Conservation (phyloP, 495 filamentous ascomycete species). For the Pseudomonodictys pantanalensis region DNA sequence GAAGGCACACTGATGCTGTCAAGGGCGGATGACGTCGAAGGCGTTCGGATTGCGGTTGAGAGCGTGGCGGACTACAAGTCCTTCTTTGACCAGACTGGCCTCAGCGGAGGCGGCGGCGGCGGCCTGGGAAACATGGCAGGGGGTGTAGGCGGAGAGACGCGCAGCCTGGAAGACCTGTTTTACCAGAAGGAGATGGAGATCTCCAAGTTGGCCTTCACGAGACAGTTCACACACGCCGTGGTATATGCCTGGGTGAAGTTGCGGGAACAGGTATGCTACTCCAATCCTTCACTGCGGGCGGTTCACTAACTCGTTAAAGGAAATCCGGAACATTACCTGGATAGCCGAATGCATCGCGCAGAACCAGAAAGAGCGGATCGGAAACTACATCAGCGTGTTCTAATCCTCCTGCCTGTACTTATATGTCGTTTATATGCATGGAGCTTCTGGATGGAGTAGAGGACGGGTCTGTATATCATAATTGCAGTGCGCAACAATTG, state of each 20-base stretch:
- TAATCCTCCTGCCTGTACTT: conserved; percentile 37
- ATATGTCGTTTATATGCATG: conserved; percentile 1
- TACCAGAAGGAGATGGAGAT: conserved; percentile 99
- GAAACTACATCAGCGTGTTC: conserved; percentile 98
- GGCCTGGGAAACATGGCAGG: conserved; percentile 81
- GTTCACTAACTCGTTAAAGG: conserved; percentile 50
- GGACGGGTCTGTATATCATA: conserved; percentile 16
- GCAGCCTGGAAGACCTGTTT: conserved; percentile 94
- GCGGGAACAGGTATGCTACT: conserved; percentile 79
- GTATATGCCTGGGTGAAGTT: conserved; percentile 98
- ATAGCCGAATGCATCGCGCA: conserved; percentile 99
- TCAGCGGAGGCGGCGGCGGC: conserved; percentile 65
- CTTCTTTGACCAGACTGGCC: conserved; percentile 89
- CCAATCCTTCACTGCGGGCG: background rate
- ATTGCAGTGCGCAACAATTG: too few species aligned
- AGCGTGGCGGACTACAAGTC: conserved; percentile 86
- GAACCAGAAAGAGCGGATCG: conserved; percentile 98
- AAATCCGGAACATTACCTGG: conserved; percentile 99
- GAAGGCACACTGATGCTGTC: conserved; percentile 94
- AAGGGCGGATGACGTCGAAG: conserved; percentile 91
- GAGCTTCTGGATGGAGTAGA: conserved; percentile 5
- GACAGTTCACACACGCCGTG: conserved; percentile 92
- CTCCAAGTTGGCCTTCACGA: conserved; percentile 88
- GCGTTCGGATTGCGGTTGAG: conserved; percentile 87
- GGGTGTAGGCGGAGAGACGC: conserved; percentile 65